Base-by-base conservation (phyloP, 257 asterid species). In the Solanum sitiens region DNA sequence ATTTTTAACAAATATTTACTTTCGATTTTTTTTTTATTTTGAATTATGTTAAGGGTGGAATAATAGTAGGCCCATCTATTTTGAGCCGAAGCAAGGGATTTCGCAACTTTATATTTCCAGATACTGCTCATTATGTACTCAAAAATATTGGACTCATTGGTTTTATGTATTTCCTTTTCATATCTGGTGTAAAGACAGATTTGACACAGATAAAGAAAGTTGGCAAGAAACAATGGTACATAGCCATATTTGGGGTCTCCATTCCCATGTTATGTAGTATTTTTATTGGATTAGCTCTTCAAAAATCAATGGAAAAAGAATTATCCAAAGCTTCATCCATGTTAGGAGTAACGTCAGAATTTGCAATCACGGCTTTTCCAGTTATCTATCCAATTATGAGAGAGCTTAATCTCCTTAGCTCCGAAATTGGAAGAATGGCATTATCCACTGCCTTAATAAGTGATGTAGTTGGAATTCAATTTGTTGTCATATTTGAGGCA, bases 341-440 rank as follows among this genome's bases (percentile, higher is more conserved):
- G n/a, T 87, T 91, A 89, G 99, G 98, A 15, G 40, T 94, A 35
- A 75, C 96, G 1, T 42, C 96, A 0, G 86, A 92, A 35, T 83
- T 95, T 33, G 89, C 98, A 4, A 87, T 92, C 6, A 87, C 98
- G 2, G 56, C 98, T 3, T 96, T 95, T 61, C 98, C 98, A 0
- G 98, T 93, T 45, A 86, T 95, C 4, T 93, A 95, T 89, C 96
- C 92, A 0, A 91, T 96, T 1, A 86, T 96, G 20, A 89, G 86
- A 44, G 99, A 96, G 90, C 92, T 96, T 39, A 95, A 96, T 68
- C 91, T 97, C 40, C 90, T 95, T 11, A 95, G 98, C 93, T 95
- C 98, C 0, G 98, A 94, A 33, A 93, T 96, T 5, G 98, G 98
- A 18, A 76, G 96, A 13, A 92, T 94, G 92, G 94, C 98, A 1